Evolutionary conservation across 192 early-diverging fungal species (phyloP).

Genomic region (Chytriomyces sp.): DNA sequence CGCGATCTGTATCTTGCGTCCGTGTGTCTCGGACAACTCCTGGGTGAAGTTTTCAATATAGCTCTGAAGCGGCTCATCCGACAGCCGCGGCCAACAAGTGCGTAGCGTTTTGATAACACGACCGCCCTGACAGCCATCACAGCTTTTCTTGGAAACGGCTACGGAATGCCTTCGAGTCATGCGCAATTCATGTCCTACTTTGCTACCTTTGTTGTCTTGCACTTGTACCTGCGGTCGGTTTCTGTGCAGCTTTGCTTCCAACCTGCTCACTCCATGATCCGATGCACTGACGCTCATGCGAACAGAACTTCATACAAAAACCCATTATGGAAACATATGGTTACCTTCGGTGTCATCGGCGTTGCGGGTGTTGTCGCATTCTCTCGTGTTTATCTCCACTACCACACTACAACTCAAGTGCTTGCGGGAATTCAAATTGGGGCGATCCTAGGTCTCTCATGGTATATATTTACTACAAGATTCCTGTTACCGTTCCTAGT

Average conservation of each 20-base stretch:
- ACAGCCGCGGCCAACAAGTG: conserved; percentile 69
- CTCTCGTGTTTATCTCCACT: conserved; percentile 67
- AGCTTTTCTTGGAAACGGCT: conserved; percentile 71
- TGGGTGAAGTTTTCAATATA: conserved; percentile 67
- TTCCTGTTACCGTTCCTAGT: conserved; percentile 32
- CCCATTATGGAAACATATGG: conserved; percentile 42
- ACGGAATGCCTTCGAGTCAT: conserved; percentile 87
- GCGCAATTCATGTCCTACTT: conserved; percentile 82
- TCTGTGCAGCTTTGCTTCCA: too few species aligned
- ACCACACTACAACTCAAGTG: conserved; percentile 76
- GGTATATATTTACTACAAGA: conserved; percentile 43
- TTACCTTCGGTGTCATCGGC: conserved; percentile 25
- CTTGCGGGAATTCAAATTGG: conserved; percentile 66
- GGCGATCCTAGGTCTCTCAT: conserved; percentile 53
- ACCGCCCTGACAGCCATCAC: conserved; percentile 1
- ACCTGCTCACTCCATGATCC: not conserved
- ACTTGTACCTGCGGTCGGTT: conserved; percentile 53
- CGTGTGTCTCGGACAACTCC: conserved; percentile 72
- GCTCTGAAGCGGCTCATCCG: conserved; percentile 62
- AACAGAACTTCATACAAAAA: conserved; percentile 16
- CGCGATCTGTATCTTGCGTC: conserved; percentile 59
- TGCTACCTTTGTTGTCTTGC: conserved; percentile 58
- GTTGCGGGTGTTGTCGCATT: conserved; percentile 48
- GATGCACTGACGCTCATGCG: not conserved
- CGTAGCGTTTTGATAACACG: not conserved